Base-by-base conservation (phyloP, 75 land plant genomes). In the Cryptomeria japonica region DNA sequence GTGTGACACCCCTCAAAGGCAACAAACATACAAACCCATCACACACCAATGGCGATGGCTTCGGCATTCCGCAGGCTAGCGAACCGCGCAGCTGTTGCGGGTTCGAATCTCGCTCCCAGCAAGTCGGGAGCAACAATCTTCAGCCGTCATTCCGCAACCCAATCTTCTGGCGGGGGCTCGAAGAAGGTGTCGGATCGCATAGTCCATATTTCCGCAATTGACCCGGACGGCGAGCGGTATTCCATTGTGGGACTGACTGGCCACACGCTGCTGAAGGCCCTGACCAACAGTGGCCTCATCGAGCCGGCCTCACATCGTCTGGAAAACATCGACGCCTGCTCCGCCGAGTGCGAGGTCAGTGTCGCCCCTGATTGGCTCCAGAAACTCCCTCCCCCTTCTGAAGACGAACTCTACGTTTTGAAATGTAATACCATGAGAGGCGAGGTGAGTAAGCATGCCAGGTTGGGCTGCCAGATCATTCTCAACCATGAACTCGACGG, bases 341-440 rank as follows among this genome's bases (percentile, higher is more conserved):
- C 87, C 38, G 92, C 79, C 14, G 92, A 90, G 75, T 91, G 92
- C 80, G 87, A 91, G 89, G 92, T 91, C 36, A 91, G 90, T 73
- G 73, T 91, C 1, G 92, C 91, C 6, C 38, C 72, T n/a, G 92
- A 91, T 82, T 90, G 92, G 92, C 87, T 91, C 39, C 86, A 80
- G 6, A 91, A 91, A 85, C 88, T 90, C 1, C 92, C 92, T 16
- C 92, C 92, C 11, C 84, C 92, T 37, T 47, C 89, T 70, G 92
- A 90, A 38, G 92, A 86, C 19, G 92, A 91, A 47, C 75, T 91
- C 5, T 92, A 91, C 31, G 92, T 91, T 25, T 91, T 91, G 86
- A 86, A 58, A 64, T 79, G 41, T 16, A 64, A 82, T 53, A 36
- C 91, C 2, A 31, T 51, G 38, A 42, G 85, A 10, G 78, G 85